Conservation (phyloP, 1,284 basidiomycete species). For the Pascua guehoae region DNA sequence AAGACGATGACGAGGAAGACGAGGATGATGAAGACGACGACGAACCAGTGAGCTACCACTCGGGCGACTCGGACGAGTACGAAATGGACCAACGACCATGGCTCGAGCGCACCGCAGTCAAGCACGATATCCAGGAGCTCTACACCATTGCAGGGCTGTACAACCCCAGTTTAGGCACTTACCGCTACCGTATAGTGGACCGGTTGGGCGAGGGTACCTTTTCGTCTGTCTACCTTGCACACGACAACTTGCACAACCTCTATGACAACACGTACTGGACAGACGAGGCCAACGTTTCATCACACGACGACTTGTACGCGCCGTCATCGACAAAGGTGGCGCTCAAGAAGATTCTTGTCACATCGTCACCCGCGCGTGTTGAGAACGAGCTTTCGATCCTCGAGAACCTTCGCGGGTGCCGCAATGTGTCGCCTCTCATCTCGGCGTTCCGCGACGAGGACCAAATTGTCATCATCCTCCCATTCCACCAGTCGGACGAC, state of each 20-base stretch:
- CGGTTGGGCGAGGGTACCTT: conserved; percentile 94
- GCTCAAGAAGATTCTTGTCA: conserved; percentile 95
- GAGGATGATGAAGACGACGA: conserved; percentile 16
- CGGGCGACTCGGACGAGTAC: conserved; percentile 43
- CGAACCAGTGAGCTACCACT: conserved; percentile 35
- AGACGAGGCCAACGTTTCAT: conserved; percentile 52
- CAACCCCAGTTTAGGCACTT: conserved; percentile 6
- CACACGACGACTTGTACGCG: conserved; percentile 4
- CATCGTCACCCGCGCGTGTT: conserved; percentile 87
- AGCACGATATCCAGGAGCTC: conserved; percentile 63
- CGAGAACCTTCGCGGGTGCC: conserved; percentile 67
- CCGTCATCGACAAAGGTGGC: conserved; percentile 66
- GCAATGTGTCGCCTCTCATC: conserved; percentile 86
- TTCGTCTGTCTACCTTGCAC: conserved; percentile 95
- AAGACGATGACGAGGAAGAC: conserved; percentile 20
- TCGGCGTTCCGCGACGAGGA: conserved; percentile 88
- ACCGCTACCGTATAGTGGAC: conserved; percentile 77
- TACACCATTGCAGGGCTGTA: conserved; percentile 23
- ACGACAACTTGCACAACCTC: conserved; percentile 69
- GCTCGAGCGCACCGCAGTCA: conserved; percentile 72
- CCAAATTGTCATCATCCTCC: conserved; percentile 92
- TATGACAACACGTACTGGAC: conserved; percentile 83
- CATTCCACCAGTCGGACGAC: conserved; percentile 87
- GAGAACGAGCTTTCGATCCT: conserved; percentile 93
- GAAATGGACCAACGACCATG: conserved; percentile 50